phyloP scores from a whole-genome alignment of 768 basidiomycete genomes.

The Leucocoprinus leucothites region DNA sequence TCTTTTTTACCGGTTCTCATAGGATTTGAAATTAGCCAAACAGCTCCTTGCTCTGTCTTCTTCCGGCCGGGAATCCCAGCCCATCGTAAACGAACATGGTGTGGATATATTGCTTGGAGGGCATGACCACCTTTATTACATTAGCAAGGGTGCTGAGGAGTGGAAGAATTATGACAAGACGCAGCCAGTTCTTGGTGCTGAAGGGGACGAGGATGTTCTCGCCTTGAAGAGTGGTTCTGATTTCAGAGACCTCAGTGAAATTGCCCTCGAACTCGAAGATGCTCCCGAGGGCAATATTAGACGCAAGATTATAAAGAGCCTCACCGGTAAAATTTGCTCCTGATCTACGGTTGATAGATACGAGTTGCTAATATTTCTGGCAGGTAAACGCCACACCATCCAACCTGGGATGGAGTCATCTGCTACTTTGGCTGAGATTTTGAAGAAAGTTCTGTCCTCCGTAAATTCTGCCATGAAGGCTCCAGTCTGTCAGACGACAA shows the following conservation, averaged over 20 bases:
- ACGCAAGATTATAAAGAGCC: constrained; percentile 54
- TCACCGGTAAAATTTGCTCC: constrained; percentile 46
- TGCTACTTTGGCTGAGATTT: constrained; percentile 48
- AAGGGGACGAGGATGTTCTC: constrained; percentile 72
- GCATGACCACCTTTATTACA: constrained; percentile 84
- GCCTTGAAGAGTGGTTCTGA: constrained; percentile 87
- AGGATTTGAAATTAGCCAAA: constrained; percentile 76
- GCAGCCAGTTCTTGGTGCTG: constrained; percentile 57
- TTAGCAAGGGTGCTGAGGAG: constrained; percentile 56
- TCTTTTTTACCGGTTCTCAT: not conserved
- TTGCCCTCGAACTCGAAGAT: constrained; percentile 58
- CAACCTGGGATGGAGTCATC: constrained; percentile 57
- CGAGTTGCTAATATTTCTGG: not conserved
- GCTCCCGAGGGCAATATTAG: constrained; percentile 64
- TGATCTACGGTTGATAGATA: not conserved
- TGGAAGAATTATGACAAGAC: constrained; percentile 67
- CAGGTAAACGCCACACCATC: constrained; percentile 68
- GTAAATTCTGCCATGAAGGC: constrained; percentile 69
- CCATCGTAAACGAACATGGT: constrained; percentile 60
- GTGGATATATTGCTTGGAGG: constrained; percentile 85
- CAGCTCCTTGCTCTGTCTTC: constrained; percentile 60
- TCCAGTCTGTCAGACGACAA: constrained; percentile 70
- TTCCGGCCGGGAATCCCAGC: constrained; percentile 36
- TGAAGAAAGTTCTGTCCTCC: constrained; percentile 62
- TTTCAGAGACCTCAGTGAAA: constrained; percentile 82